Percentiles rank a stretch among this genome's conserved stretches.
Conservation (phyloP, 306 rosid genomes). For the Sindora glabra region DNA sequence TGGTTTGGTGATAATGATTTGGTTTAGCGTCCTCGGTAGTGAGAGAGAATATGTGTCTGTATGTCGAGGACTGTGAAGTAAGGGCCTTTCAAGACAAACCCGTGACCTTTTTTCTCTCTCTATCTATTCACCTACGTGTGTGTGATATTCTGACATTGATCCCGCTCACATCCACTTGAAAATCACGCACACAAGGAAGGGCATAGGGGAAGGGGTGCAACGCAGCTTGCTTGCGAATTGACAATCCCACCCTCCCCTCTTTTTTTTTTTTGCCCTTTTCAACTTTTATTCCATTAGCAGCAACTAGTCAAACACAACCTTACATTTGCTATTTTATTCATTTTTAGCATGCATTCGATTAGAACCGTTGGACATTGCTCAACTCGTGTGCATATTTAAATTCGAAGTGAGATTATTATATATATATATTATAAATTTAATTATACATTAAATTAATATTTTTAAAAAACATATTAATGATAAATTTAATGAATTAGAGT, state of each 20-base stretch:
- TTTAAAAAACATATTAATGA: too few species aligned
- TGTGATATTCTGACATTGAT: slow-evolving; percentile 57
- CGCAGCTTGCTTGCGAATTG: slow-evolving; percentile 17
- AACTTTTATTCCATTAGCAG: slow-evolving; percentile 5
- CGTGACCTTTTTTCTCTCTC: slow-evolving; percentile 70
- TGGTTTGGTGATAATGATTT: slow-evolving; percentile 5
- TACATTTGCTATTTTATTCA: too few species aligned
- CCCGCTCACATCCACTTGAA: slow-evolving; percentile 84
- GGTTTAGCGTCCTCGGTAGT: slow-evolving; percentile 39
- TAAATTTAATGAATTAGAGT: too few species aligned
- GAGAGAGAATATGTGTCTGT: slow-evolving; percentile 92
- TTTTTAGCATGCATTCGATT: not conserved
- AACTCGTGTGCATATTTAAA: too few species aligned
- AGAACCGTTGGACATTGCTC: too few species aligned
- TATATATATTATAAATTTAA: too few species aligned
- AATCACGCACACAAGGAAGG: slow-evolving; percentile 54
- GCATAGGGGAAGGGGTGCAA: slow-evolving; percentile 14
- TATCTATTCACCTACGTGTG: slow-evolving; percentile 15
- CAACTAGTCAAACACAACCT: slow-evolving; percentile 24
- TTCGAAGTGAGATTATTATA: too few species aligned
- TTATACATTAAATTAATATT: too few species aligned
- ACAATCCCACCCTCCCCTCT: slow-evolving; percentile 33
- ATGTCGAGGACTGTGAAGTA: slow-evolving; percentile 88
- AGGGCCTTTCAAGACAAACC: slow-evolving; percentile 99
- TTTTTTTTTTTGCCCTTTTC: too few species aligned